A percentile compares a stretch with the other conserved stretches of the same genome.
phyloP scores from a whole-genome alignment of 805 yeast genomes.

The Zygoascus flipseniorum region DNA sequence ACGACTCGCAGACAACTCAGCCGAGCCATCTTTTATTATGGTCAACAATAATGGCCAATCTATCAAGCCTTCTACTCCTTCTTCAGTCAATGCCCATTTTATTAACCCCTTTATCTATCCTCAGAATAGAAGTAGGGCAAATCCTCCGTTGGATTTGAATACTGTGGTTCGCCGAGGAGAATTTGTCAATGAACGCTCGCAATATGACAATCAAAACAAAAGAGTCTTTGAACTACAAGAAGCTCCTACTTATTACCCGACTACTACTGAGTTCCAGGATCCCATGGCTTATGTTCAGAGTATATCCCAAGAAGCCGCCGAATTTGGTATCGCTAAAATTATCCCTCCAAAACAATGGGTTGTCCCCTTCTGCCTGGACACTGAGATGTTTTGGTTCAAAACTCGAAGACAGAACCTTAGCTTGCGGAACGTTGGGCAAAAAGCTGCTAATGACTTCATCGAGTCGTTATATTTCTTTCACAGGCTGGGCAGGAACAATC shows the following conservation, averaged over 20 bases:
- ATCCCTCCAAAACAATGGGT: conserved; percentile 42
- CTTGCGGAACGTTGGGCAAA: conserved; percentile 33
- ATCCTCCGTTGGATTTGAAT: conserved; percentile 35
- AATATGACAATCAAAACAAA: neutral
- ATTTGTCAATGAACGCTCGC: neutral
- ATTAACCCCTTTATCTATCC: conserved; percentile 41
- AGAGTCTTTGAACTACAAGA: conserved; percentile 12
- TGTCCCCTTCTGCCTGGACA: conserved; percentile 33
- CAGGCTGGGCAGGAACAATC: conserved; percentile 20
- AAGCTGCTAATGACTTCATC: conserved; percentile 42
- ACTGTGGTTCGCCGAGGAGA: conserved; percentile 12
- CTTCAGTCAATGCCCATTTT: conserved; percentile 17
- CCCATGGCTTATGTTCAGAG: conserved; percentile 54
- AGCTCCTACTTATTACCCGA: conserved; percentile 45
- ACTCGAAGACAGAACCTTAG: conserved; percentile 42
- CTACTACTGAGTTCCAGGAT: conserved; percentile 42
- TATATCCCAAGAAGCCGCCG: conserved; percentile 38
- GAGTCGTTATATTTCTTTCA: conserved; percentile 39
- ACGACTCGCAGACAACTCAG: neutral
- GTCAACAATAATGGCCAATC: neutral
- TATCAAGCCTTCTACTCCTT: neutral
- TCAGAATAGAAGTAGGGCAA: conserved; percentile 37
- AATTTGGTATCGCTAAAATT: conserved; percentile 63
- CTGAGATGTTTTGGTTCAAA: conserved; percentile 41
- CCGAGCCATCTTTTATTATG: neutral